Evolutionary conservation across 176 grass and related monocot genomes (phyloP).

Genomic region (Oryza officinalis): DNA sequence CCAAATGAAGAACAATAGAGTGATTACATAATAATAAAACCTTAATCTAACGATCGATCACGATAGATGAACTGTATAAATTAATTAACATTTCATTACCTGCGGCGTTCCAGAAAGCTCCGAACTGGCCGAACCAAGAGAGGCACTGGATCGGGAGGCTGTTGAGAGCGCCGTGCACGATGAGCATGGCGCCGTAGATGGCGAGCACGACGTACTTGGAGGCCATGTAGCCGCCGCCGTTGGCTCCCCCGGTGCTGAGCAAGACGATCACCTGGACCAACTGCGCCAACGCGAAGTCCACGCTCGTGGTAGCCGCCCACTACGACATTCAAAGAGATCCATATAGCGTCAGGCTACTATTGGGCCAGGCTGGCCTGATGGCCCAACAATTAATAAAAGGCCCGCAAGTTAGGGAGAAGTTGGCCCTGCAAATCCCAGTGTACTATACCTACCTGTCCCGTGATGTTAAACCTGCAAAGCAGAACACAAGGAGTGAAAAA

Average conservation of each 20-base stretch:
- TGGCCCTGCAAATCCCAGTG: no score
- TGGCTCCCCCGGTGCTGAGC: slow-evolving; percentile 54
- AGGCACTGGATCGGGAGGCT: slow-evolving; percentile 53
- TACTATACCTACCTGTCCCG: no score
- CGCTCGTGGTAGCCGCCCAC: slow-evolving; percentile 51
- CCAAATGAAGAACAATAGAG: neutral
- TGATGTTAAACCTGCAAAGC: no score
- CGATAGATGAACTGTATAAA: no score
- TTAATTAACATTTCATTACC: neutral
- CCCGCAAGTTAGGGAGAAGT: no score
- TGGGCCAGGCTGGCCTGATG: no score
- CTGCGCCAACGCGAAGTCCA: slow-evolving; percentile 60
- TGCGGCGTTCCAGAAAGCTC: slow-evolving; percentile 12
- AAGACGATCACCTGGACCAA: slow-evolving; percentile 59
- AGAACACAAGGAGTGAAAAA: no score
- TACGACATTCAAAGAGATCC: neutral
- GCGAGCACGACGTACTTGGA: slow-evolving; percentile 53
- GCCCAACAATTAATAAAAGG: no score
- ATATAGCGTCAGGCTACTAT: no score
- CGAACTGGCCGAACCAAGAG: slow-evolving; percentile 37
- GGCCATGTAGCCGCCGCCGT: slow-evolving; percentile 54
- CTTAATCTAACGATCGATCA: no score
- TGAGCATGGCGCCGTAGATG: slow-evolving; percentile 38
- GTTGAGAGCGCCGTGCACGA: slow-evolving; percentile 52
- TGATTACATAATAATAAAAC: no score